A percentile compares a stretch with the other conserved stretches of the same genome.
phyloP scores from a whole-genome alignment of 768 basidiomycete species.

The Leccinum uliginosum region DNA sequence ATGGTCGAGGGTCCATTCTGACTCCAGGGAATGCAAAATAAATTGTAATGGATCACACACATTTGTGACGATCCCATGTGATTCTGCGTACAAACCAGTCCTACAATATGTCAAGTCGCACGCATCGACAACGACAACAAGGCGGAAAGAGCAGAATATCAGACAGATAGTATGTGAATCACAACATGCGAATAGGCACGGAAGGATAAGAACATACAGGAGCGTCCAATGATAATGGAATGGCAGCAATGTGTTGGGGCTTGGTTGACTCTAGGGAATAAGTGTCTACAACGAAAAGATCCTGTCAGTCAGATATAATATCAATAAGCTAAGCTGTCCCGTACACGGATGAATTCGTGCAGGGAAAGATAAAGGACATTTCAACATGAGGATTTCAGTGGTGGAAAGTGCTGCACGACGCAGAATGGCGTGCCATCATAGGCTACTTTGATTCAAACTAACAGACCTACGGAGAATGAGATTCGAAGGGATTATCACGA shows the following conservation, averaged over 20 bases:
- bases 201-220: slow-evolving; percentile 48
- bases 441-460: not conserved
- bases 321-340: not conserved
- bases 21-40: not conserved
- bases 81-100: slow-evolving; percentile 84
- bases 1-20: not conserved
- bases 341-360: not conserved
- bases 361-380: not conserved
- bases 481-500: slow-evolving; percentile 4
- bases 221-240: slow-evolving; percentile 69
- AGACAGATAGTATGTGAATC: not conserved
- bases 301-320: slow-evolving; percentile 3
- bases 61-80: slow-evolving; percentile 85
- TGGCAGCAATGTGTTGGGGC: not conserved
- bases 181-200: not conserved
- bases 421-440: not conserved
- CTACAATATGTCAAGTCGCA: slow-evolving; percentile 32
- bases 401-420: not conserved
- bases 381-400: not conserved
- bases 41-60: slow-evolving; percentile 35
- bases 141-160: not conserved
- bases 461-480: not conserved
- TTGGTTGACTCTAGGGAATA: slow-evolving; percentile 64
- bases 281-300: slow-evolving; percentile 47
- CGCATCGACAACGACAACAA: not conserved